Evolutionary conservation across 768 basidiomycete species (phyloP).

Genomic region (Mycena albidolilacea): DNA sequence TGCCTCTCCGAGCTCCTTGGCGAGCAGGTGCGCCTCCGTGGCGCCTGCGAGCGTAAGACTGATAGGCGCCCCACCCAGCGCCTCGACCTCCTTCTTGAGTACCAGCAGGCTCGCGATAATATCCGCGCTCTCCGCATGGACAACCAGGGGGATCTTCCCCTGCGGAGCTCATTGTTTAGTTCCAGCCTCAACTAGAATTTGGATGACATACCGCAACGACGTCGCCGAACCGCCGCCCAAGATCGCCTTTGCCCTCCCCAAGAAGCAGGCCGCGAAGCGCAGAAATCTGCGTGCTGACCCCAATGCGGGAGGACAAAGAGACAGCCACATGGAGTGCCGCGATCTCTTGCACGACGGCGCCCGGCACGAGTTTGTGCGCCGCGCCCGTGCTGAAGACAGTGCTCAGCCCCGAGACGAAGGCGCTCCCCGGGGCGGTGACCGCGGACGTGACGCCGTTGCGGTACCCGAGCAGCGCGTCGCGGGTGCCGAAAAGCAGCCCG

Average conservation of each 20-base stretch:
- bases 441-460: conserved; percentile 81
- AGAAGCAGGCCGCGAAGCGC: conserved; percentile 66
- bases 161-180: conserved; percentile 40
- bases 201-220: conserved; percentile 1
- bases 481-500: conserved; percentile 64
- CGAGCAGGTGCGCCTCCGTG: conserved; percentile 74
- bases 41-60: conserved; percentile 71
- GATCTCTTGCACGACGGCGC: conserved; percentile 75
- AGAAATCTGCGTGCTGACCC: conserved; percentile 77
- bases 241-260: conserved; percentile 46
- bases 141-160: conserved; percentile 75
- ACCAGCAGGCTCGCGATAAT: conserved; percentile 78
- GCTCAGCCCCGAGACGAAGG: conserved; percentile 76
- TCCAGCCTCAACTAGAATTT: conserved; percentile 27
- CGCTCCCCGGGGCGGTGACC: conserved; percentile 72
- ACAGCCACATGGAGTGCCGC: conserved; percentile 76
- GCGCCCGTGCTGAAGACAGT: conserved; percentile 75
- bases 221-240: conserved; percentile 50
- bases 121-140: conserved; percentile 81
- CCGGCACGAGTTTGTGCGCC: conserved; percentile 68
- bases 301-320: conserved; percentile 53
- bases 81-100: conserved; percentile 72
- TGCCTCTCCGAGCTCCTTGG: conserved; percentile 71
- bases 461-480: conserved; percentile 61
- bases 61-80: conserved; percentile 48